These are phyloP conservation scores for Diaporthe longicolla DNA, from an alignment of 2,329 filamentous ascomycete species.

Conservation along the genomic window DNA sequence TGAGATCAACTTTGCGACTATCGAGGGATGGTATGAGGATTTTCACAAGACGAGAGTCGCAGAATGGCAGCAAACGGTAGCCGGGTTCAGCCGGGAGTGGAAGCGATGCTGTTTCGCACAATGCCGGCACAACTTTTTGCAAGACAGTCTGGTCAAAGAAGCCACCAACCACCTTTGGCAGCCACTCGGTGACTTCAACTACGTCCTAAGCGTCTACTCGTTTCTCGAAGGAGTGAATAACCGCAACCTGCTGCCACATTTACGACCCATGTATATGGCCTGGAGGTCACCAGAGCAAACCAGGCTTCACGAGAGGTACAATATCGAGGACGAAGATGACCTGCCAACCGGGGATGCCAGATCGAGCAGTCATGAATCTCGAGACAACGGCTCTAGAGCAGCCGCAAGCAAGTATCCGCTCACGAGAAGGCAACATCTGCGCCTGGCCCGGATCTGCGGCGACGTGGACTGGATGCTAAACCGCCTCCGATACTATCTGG, in stretches of 20 bases:
- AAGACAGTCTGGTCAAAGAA: not conserved
- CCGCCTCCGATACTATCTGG: not conserved
- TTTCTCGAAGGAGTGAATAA: not conserved
- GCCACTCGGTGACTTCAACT: slow-evolving; percentile 19
- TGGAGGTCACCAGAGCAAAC: slow-evolving; percentile 26
- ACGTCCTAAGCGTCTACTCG: slow-evolving; percentile 12
- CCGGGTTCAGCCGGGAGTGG: slow-evolving; percentile 1
- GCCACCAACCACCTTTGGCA: not conserved
- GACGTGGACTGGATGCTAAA: not conserved
- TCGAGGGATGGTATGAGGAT: slow-evolving; percentile 9
- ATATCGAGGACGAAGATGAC: not conserved
- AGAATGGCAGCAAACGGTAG: not conserved
- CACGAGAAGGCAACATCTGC: slow-evolving; percentile 4
- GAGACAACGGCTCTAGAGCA: not conserved
- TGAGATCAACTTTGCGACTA: not conserved
- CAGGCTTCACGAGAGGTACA: not conserved
- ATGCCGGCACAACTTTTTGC: not conserved
- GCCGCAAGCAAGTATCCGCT: slow-evolving; percentile 13
- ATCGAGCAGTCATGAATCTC: not conserved
- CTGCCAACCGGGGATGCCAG: not conserved
- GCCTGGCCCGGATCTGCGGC: slow-evolving; percentile 5
- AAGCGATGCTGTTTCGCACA: slow-evolving; percentile 14
- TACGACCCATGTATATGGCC: not conserved
- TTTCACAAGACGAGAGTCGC: not conserved
- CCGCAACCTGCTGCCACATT: not conserved